A percentile compares a stretch with the other conserved stretches of the same genome.
These are phyloP conservation scores for Magnolia kwangsiensis DNA, from an alignment of 164 flowering plant genomes.

Conservation along the genomic window DNA sequence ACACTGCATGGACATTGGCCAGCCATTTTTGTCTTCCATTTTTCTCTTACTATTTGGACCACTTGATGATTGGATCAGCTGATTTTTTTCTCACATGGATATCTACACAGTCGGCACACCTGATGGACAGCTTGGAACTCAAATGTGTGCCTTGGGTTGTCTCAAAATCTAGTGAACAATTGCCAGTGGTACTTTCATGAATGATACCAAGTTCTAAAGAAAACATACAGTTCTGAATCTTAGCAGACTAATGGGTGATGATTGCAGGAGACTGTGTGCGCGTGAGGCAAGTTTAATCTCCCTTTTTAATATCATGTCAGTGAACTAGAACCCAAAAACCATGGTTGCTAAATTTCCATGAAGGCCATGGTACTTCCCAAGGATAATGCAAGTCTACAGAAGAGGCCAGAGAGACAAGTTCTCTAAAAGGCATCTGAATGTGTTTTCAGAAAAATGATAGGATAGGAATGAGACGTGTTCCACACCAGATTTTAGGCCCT, in stretches of 20 bases:
- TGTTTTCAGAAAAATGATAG: background rate
- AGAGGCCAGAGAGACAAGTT: background rate
- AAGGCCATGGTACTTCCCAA: background rate
- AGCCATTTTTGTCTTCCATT: no score
- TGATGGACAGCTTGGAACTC: background rate
- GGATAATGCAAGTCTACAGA: background rate
- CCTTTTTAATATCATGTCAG: background rate
- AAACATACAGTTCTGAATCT: background rate
- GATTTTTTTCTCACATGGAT: background rate
- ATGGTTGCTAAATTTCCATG: background rate
- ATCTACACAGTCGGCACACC: background rate
- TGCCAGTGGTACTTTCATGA: background rate
- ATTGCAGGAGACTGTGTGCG: background rate
- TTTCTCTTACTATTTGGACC: background rate
- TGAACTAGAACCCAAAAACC: slow-evolving; percentile 2
- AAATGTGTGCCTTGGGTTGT: background rate
- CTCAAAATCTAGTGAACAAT: background rate
- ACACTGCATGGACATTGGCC: background rate
- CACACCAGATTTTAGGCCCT: background rate
- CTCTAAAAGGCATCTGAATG: background rate
- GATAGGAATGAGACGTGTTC: background rate
- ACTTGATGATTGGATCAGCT: background rate
- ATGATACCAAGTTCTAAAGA: background rate
- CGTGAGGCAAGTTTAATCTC: background rate
- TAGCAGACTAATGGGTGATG: background rate